Percentiles rank a stretch among this genome's conserved stretches.
These are phyloP conservation scores for Paraurostyla sp. DNA, from an alignment of 73 alveolate species.

Conservation along the genomic window DNA sequence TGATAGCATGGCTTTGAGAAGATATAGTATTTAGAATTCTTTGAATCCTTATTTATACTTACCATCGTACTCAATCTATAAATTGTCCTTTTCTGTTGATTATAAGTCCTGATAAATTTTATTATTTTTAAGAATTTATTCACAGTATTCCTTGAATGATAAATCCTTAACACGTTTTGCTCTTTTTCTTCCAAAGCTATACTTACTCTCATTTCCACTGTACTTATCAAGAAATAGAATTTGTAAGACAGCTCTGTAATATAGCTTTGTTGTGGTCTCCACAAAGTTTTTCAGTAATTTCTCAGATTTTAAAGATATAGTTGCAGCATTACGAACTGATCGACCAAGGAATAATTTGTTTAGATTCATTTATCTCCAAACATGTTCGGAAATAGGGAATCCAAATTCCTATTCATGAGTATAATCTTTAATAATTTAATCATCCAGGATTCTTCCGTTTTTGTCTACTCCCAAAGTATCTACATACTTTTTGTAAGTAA, in stretches of 20 bases:
- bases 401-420: not conserved
- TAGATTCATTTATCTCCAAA: slow-evolving; percentile 27
- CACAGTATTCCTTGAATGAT: not conserved
- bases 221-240: not conserved
- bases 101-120: not conserved
- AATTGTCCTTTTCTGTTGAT: not conserved
- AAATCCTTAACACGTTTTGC: slow-evolving; percentile 15
- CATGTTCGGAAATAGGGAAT: slow-evolving; percentile 48
- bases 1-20: slow-evolving; percentile 38
- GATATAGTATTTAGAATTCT: not conserved
- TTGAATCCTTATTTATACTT: not conserved
- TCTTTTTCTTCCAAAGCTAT: not conserved
- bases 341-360: slow-evolving; percentile 35
- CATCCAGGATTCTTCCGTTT: slow-evolving; percentile 45
- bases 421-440: not conserved
- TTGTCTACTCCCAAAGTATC: not conserved
- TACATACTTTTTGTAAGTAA: not conserved
- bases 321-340: slow-evolving; percentile 33
- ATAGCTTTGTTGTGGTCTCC: slow-evolving; percentile 40
- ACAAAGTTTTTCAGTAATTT: not conserved
- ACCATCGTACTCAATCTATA: not conserved
- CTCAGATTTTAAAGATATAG: slow-evolving; percentile 22
- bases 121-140: not conserved
- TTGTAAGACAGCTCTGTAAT: slow-evolving; percentile 24
- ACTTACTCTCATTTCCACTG: not conserved